Evolutionary conservation across 2,329 filamentous ascomycete genomes (phyloP), one percentile per base, ranked within the genome.

Genomic region (Whalleya microplaca): DNA sequence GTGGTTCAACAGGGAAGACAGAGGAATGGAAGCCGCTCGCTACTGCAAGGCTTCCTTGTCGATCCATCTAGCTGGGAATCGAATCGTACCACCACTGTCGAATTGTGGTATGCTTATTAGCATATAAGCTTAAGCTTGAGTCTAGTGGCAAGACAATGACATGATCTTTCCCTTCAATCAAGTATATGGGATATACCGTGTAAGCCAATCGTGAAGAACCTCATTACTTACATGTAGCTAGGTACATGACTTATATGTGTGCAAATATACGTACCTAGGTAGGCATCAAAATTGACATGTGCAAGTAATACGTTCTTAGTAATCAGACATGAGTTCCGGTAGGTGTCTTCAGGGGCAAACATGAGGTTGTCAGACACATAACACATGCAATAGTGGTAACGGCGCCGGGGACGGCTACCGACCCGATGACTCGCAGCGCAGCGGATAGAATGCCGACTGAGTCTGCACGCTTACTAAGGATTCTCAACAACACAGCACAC

Each of bases 51-150:
- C 41, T 56, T 37, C 37, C 45, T 42, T 53, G 53, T 48, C 56
- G 58, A 59, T 61, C 61, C 46, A 45, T 51, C 37, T 58, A 27
- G 32, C 51, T 53, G 61, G 61, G 52, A 58, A 55, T 43, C 48
- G 47, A 16, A 27, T 27, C 23, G 23, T 27, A 9, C 23, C 23
- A 27, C 23, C 4, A 27, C 4, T 27, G 23, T 9, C 4, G 23
- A 27, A 27, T 27, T 27, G 9, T 9, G 9, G 23, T 27, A 27
- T 27, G 23, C 9, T 27, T 27, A 27, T 27, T 27, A 37, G 32
- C 3, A 37, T 37, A 37, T 37, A 37, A 37, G 32, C 10, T 37
- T 37, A 7, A 14, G 32, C 32, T 37, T 14, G 32, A 12, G 32
- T 37, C 32, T 37, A 37, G 32, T 14, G 32, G 32, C 14, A 14